These are phyloP conservation scores for Pestalotiopsis sp. DNA, from an alignment of 2,329 filamentous ascomycete genomes.

Conservation along the genomic window DNA sequence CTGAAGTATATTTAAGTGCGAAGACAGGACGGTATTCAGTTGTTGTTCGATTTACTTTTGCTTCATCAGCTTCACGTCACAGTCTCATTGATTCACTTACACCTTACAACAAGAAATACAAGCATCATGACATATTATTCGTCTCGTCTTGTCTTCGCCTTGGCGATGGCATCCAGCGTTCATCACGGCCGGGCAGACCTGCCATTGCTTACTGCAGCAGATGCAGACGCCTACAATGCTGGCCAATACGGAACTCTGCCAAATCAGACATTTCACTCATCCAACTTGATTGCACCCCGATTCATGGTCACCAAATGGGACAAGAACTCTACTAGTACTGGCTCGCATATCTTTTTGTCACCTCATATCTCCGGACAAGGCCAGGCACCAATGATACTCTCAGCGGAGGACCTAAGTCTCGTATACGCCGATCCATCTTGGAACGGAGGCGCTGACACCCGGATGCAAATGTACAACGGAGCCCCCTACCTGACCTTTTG, in stretches of 20 bases:
- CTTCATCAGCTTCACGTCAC: background rate
- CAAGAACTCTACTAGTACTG: background rate
- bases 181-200: background rate
- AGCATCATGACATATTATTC: background rate
- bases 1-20: background rate
- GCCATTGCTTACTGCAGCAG: background rate
- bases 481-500: background rate
- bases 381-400: background rate
- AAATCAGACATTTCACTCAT: background rate
- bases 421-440: background rate
- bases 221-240: background rate
- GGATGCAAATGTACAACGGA: background rate
- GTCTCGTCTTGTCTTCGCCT: background rate
- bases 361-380: background rate
- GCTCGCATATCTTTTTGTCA: background rate
- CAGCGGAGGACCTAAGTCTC: background rate
- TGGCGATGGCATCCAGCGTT: background rate
- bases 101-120: background rate
- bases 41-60: background rate
- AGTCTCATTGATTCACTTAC: background rate
- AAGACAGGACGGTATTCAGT: background rate
- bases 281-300: background rate
- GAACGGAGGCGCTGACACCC: background rate
- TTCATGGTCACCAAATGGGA: background rate
- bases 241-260: background rate